These are phyloP conservation scores for Boletus rufocinnamomeus DNA, from an alignment of 768 basidiomycete genomes.

Conservation along the genomic window DNA sequence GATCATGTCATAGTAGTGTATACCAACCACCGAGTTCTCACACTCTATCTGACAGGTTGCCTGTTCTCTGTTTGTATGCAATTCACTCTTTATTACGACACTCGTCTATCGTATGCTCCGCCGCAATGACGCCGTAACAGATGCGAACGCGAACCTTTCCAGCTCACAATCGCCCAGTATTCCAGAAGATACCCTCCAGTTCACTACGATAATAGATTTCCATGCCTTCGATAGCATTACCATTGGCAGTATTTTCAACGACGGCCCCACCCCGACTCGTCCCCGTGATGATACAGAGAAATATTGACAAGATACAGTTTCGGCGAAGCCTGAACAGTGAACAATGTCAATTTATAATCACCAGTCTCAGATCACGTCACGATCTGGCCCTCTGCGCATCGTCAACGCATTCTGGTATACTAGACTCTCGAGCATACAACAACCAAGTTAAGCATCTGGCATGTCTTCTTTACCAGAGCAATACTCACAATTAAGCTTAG, in stretches of 20 bases:
- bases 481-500: no score
- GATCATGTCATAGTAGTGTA: no score
- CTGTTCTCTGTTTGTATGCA: conserved; percentile 18
- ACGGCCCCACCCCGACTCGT: neutral
- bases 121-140: neutral
- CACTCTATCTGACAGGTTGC: conserved; percentile 9
- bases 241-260: neutral
- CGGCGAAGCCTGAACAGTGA: neutral
- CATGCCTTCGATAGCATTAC: neutral
- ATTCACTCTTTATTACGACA: conserved; percentile 11
- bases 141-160: neutral
- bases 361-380: neutral
- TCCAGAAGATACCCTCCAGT: neutral
- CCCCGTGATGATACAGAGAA: neutral
- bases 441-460: neutral
- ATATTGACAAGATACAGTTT: neutral
- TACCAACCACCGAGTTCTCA: neutral
- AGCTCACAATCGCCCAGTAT: neutral
- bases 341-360: neutral
- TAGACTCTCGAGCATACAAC: neutral
- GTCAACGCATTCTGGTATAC: neutral
- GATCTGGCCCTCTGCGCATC: neutral
- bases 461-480: neutral
- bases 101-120: conserved; percentile 11
- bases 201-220: conserved; percentile 19